Conservation (phyloP, 1,284 basidiomycete species). For the Pulchroboletus neoregius region DNA sequence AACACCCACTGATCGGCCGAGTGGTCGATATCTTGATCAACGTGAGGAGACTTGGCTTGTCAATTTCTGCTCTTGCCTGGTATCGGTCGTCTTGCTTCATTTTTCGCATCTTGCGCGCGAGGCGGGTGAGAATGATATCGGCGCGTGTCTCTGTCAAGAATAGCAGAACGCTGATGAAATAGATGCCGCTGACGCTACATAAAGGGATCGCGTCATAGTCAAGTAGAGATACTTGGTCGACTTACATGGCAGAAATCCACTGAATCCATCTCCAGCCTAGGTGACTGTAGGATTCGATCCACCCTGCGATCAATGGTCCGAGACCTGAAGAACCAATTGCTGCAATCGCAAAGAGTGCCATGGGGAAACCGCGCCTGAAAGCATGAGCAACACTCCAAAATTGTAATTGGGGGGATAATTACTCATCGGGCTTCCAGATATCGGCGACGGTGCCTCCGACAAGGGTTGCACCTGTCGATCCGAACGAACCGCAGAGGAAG, state of each 20-base stretch:
- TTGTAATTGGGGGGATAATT: conserved; percentile 1
- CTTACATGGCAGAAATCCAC: conserved; percentile 58
- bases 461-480: conserved; percentile 59
- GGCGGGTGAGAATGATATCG: conserved; percentile 43
- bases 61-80: conserved; percentile 46
- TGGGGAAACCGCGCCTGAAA: conserved; percentile 53
- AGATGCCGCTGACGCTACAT: conserved; percentile 36
- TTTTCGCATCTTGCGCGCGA: conserved; percentile 45
- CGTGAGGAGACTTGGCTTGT: conserved; percentile 41
- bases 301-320: conserved; percentile 52
- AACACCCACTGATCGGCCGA: conserved; percentile 45
- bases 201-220: background rate
- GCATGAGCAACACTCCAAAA: conserved; percentile 10
- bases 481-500: conserved; percentile 29
- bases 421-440: conserved; percentile 34
- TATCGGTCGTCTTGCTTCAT: conserved; percentile 46
- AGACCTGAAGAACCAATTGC: conserved; percentile 50
- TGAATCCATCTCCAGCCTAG: conserved; percentile 68
- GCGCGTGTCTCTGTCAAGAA: conserved; percentile 47
- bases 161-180: conserved; percentile 33
- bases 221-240: background rate
- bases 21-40: conserved; percentile 51
- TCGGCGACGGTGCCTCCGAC: conserved; percentile 65
- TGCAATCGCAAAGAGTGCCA: conserved; percentile 49
- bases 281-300: conserved; percentile 48